These are phyloP conservation scores for Ophiostoma ips DNA, from an alignment of 2,329 filamentous ascomycete genomes.

Conservation along the genomic window DNA sequence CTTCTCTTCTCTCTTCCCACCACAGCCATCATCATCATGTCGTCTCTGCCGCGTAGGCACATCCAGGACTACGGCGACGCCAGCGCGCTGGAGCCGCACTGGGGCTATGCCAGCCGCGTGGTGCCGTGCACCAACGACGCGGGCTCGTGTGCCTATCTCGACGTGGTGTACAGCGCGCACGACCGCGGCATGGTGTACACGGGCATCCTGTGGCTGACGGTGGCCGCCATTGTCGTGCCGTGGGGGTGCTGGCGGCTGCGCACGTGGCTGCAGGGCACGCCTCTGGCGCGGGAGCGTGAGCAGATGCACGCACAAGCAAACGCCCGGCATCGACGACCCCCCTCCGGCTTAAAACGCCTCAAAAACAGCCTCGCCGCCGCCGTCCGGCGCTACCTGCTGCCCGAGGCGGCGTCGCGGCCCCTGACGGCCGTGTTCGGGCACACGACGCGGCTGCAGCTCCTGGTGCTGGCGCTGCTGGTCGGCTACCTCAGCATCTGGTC, in stretches of 20 bases:
- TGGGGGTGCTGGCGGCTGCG: slow-evolving; percentile 25
- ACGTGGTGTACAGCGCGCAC: slow-evolving; percentile 35
- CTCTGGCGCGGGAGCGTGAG: not conserved
- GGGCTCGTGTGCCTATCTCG: slow-evolving; percentile 36
- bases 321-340: not conserved
- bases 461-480: slow-evolving; percentile 41
- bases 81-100: slow-evolving; percentile 17
- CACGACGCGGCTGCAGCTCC: slow-evolving; percentile 53
- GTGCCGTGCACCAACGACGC: slow-evolving; percentile 32
- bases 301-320: too few species aligned
- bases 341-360: not conserved
- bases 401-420: slow-evolving; percentile 35
- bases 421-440: slow-evolving; percentile 42
- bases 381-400: slow-evolving; percentile 40
- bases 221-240: slow-evolving; percentile 29
- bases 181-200: slow-evolving; percentile 36
- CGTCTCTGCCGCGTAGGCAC: slow-evolving; percentile 10
- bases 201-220: slow-evolving; percentile 35
- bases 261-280: not conserved
- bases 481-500: slow-evolving; percentile 54
- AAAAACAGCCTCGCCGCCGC: slow-evolving; percentile 7
- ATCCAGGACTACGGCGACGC: slow-evolving; percentile 4
- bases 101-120: slow-evolving; percentile 33
- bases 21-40: slow-evolving; percentile 6
- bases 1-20: too few species aligned